Evolutionary conservation across 805 yeast species (phyloP), one percentile per base, ranked within the genome.

Genomic region (Lipomyces kockii): DNA sequence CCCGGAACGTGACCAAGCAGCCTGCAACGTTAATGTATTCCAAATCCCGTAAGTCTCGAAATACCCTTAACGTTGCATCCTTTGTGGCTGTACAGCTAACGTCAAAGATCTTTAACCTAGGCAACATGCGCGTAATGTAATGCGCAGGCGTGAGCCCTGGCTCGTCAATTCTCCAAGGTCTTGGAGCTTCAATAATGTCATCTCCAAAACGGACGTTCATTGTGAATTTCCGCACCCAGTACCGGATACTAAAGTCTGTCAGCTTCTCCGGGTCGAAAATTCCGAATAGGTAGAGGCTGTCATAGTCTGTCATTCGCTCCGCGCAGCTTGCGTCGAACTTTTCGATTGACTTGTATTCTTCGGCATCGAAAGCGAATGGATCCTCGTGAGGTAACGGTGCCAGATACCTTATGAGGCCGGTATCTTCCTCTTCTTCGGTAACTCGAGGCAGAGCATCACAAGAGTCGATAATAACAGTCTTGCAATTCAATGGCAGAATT

Each of bases 11-110:
- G 17, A 63, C 29, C 3, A 35, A 22, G 29, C 62, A 58, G 4
- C 66, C 66, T 2, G 66, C 59, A 2, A 63, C 32, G 35, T 63
- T 62, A 14, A 63, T 14, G 27, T 59, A 63, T 29, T 63, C 63
- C 25, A 63, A 34, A 2, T 49, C 43, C 22, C n/a, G 8, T 25
- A 59, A n/a, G 4, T 20, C 37, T 14, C 61, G 22, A 32, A 64
- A 35, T 17, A 34, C 46, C 14, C 51, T n/a, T 55, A 64, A 8
- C 9, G 52, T 20, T n/a, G 34, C 27, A 37, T 64, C 67, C 11
- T 55, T 27, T 7, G 56, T n/a, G 12, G 22, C 46, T 17, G 63
- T 60, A n/a, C 63, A 60, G 17, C 67, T 64, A 3, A 56, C 34
- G 49, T 64, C 39, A n/a, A 64, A 55, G 22, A 32, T 35, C 22